Percentiles rank a stretch among this genome's conserved stretches.
Evolutionary conservation across 805 yeast species (phyloP).

Genomic region (Kockiozyma suomiensis): DNA sequence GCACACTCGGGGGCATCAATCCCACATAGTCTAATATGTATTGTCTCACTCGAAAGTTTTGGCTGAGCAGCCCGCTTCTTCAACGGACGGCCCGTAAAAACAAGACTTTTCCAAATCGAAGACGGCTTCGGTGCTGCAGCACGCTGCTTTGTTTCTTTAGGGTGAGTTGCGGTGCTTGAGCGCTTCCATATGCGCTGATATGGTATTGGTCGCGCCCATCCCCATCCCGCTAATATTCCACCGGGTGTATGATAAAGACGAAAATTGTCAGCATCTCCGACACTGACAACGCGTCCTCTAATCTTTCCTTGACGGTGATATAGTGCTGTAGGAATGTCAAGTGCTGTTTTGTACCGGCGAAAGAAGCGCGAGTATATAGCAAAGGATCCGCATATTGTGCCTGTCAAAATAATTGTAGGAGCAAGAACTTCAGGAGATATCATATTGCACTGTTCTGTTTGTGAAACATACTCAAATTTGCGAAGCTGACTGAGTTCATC

Average conservation of each 20-base stretch:
- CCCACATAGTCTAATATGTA: slow-evolving; percentile 83
- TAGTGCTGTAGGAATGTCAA: slow-evolving; percentile 19
- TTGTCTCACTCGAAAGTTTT: slow-evolving; percentile 60
- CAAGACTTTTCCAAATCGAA: background rate
- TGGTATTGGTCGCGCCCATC: slow-evolving; percentile 79
- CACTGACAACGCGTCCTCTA: slow-evolving; percentile 35
- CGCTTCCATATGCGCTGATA: slow-evolving; percentile 13
- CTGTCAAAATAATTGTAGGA: slow-evolving; percentile 1
- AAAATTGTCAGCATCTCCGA: slow-evolving; percentile 66
- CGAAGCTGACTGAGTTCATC: no score
- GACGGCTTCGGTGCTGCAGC: no score
- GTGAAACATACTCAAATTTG: no score
- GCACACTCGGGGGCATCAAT: slow-evolving; percentile 96
- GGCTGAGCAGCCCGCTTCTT: background rate
- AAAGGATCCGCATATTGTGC: background rate
- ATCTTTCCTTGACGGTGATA: slow-evolving; percentile 10
- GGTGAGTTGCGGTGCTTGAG: background rate
- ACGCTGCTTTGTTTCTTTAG: no score
- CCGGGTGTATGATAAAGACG: slow-evolving; percentile 94
- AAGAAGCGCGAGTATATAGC: slow-evolving; percentile 19
- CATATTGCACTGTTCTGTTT: background rate
- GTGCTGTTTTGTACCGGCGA: slow-evolving; percentile 31
- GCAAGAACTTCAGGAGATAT: background rate
- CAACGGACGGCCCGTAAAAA: background rate
- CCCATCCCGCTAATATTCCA: slow-evolving; percentile 87